Evolutionary conservation across 768 basidiomycete genomes (phyloP).

Genomic region (Pleurotus giganteus): DNA sequence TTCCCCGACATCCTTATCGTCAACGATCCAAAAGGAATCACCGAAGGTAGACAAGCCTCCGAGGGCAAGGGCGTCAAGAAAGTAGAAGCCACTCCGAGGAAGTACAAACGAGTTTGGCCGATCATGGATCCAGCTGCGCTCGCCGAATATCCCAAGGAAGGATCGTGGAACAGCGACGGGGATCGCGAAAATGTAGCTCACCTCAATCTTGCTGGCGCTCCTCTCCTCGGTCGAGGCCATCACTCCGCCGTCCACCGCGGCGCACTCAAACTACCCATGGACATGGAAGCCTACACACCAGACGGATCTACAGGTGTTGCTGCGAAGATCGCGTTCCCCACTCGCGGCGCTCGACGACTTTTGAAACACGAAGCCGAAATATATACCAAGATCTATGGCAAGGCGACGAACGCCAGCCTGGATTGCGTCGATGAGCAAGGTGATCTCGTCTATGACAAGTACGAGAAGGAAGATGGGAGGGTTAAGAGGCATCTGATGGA

Average conservation of each 20-base stretch:
- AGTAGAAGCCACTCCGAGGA: slow-evolving; percentile 3
- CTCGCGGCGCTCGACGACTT: neutral
- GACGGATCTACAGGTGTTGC: slow-evolving; percentile 1
- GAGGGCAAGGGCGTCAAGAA: neutral
- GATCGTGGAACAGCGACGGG: too few species aligned
- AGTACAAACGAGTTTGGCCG: slow-evolving; percentile 18
- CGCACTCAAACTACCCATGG: slow-evolving; percentile 28
- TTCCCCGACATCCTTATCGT: slow-evolving; percentile 7
- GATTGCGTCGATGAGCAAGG: neutral
- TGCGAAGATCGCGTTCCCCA: neutral
- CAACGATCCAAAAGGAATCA: slow-evolving; percentile 7
- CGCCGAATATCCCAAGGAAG: too few species aligned
- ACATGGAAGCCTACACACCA: neutral
- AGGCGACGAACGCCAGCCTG: neutral
- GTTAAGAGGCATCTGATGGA: slow-evolving; percentile 35
- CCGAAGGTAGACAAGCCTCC: neutral
- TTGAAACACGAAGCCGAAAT: neutral
- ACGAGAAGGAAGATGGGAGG: neutral
- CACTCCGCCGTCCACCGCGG: slow-evolving; percentile 35
- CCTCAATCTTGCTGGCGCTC: slow-evolving; percentile 17
- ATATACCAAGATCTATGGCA: slow-evolving; percentile 1
- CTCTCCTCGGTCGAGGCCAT: slow-evolving; percentile 18
- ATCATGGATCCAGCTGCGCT: neutral
- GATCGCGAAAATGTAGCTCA: slow-evolving; percentile 2
- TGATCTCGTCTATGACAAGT: neutral